These are phyloP conservation scores for Poterioochromonas sp. DNA, from an alignment of 352 stramenopile species.

Conservation along the genomic window DNA sequence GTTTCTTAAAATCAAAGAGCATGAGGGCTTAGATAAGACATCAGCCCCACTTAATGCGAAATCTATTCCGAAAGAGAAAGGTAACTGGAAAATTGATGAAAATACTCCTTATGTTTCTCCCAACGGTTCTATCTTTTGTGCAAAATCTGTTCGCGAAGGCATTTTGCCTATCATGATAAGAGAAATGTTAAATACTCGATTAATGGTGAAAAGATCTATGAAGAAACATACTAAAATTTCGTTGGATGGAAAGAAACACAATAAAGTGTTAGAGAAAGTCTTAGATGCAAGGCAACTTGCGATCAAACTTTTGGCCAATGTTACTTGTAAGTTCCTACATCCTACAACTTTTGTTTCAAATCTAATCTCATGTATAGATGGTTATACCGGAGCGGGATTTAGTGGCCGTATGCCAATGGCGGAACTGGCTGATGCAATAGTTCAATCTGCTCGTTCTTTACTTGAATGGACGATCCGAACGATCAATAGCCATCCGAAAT, in stretches of 20 bases:
- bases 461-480: conserved; percentile 83
- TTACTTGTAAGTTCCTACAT: conserved; percentile 78
- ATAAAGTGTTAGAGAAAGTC: conserved; percentile 49
- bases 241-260: conserved; percentile 18
- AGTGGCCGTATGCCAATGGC: conserved; percentile 89
- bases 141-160: conserved; percentile 77
- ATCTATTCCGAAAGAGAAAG: neutral
- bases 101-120: conserved; percentile 60
- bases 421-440: conserved; percentile 94
- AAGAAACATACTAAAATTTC: conserved; percentile 58
- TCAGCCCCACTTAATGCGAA: neutral
- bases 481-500: conserved; percentile 66
- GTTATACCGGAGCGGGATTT: conserved; percentile 94
- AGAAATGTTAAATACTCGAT: conserved; percentile 84
- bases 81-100: neutral
- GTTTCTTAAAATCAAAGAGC: too few relatives aligned
- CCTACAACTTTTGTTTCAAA: neutral
- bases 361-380: conserved; percentile 27
- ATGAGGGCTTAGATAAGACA: neutral
- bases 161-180: conserved; percentile 90
- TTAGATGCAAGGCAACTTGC: conserved; percentile 79
- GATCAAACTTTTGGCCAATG: conserved; percentile 98
- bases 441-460: conserved; percentile 80
- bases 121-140: conserved; percentile 89
- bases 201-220: conserved; percentile 96